These are phyloP conservation scores for Aspergillus tubingensis DNA, from an alignment of 2,329 filamentous ascomycete genomes.

Conservation along the genomic window DNA sequence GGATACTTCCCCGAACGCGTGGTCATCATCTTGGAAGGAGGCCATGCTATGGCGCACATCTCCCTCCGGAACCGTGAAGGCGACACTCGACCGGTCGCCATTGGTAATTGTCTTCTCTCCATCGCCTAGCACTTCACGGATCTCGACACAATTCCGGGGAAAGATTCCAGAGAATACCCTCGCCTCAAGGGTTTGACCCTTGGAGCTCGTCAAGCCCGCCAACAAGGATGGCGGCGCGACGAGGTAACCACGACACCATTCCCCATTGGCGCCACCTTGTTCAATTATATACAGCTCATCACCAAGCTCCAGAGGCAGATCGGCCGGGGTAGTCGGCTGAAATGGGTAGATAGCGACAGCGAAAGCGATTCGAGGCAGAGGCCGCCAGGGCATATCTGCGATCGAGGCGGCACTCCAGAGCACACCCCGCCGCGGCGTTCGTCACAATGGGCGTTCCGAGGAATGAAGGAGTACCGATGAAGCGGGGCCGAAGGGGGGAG, in stretches of 20 bases:
- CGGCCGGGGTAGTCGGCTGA: constrained; percentile 78
- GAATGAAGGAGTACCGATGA: constrained; percentile 23
- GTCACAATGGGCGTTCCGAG: constrained; percentile 27
- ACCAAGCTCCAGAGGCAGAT: constrained; percentile 94
- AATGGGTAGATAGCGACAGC: constrained; percentile 96
- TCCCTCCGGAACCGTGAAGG: constrained; percentile 33
- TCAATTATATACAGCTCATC: constrained; percentile 99
- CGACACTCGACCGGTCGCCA: constrained; percentile 38
- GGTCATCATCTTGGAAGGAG: constrained; percentile 30
- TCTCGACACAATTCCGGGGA: constrained; percentile 88
- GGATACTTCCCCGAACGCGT: constrained; percentile 30
- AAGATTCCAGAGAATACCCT: constrained; percentile 99
- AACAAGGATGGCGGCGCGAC: constrained; percentile 91
- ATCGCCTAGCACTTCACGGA: constrained; percentile 87
- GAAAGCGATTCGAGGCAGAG: constrained; percentile 94
- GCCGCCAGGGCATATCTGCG: constrained; percentile 86
- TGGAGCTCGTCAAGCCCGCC: constrained; percentile 84
- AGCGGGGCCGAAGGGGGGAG: constrained; percentile 17
- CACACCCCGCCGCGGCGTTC: constrained; percentile 23
- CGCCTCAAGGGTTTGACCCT: constrained; percentile 90
- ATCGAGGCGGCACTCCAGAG: constrained; percentile 19
- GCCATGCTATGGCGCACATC: constrained; percentile 33
- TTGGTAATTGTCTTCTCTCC: constrained; percentile 46
- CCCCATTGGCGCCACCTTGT: constrained; percentile 78
- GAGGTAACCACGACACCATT: constrained; percentile 94